phyloP scores from a whole-genome alignment of 2,329 filamentous ascomycete species.

The Venturia effusa region DNA sequence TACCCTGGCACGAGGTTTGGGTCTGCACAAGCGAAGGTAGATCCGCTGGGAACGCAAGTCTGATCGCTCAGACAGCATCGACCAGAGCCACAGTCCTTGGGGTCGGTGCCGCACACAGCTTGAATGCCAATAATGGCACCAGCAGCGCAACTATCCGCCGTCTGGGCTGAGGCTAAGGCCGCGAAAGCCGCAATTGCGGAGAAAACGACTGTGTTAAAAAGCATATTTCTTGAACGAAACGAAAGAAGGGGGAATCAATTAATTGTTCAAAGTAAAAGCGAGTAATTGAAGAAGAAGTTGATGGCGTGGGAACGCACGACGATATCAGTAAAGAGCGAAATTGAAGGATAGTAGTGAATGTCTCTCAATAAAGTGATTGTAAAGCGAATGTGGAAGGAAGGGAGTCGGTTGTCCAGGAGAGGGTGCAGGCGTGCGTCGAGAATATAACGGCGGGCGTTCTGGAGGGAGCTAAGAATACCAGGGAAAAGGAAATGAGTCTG shows the following conservation, averaged over 20 bases:
- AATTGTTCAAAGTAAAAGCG: not conserved
- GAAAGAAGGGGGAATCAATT: not conserved
- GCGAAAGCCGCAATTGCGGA: slow-evolving; percentile 4
- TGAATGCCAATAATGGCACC: slow-evolving; percentile 11
- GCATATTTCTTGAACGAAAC: not conserved
- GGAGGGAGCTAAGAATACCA: not conserved
- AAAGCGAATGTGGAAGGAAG: not conserved
- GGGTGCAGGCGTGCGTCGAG: not conserved
- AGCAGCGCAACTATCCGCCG: slow-evolving; percentile 7
- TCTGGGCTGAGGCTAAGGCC: not conserved
- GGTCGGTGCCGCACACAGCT: slow-evolving; percentile 9
- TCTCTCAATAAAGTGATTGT: not conserved
- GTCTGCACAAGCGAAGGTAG: slow-evolving; percentile 3
- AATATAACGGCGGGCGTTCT: not conserved
- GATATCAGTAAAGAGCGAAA: not conserved
- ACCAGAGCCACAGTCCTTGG: slow-evolving; percentile 9
- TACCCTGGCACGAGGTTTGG: not conserved
- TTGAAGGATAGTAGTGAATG: not conserved
- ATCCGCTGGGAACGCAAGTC: slow-evolving; percentile 3
- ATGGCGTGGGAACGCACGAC: not conserved
- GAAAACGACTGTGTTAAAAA: slow-evolving; percentile 9
- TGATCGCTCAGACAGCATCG: slow-evolving; percentile 10
- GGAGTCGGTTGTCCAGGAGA: not conserved
- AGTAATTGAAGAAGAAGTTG: not conserved
- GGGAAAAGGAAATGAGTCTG: slow-evolving; percentile 4